phyloP scores from a whole-genome alignment of 108 stramenopile genomes.

The Pseudonitzschia pungens region DNA sequence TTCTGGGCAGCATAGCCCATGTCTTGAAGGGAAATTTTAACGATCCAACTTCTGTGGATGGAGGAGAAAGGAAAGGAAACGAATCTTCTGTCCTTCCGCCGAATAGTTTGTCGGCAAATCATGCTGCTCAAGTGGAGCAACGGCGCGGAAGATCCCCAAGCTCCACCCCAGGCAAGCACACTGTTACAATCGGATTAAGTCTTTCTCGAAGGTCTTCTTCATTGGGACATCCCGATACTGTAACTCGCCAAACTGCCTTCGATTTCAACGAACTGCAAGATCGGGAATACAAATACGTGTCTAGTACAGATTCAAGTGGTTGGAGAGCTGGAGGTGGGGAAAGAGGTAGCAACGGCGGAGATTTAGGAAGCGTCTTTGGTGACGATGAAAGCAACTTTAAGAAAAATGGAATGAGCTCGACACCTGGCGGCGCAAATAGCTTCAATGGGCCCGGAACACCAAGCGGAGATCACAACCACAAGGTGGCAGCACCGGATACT shows the following conservation, averaged over 20 bases:
- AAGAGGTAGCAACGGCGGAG: constrained; percentile 37
- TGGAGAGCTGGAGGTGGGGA: constrained; percentile 91
- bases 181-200: constrained; percentile 75
- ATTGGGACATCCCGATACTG: constrained; percentile 79
- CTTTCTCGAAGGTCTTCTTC: constrained; percentile 57
- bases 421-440: neutral
- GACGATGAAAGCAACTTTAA: neutral
- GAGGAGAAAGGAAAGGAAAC: neutral
- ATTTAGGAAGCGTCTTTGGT: neutral
- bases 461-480: constrained; percentile 37
- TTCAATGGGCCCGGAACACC: constrained; percentile 8
- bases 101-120: constrained; percentile 42
- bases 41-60: neutral
- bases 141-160: neutral
- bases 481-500: constrained; percentile 75
- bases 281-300: constrained; percentile 87
- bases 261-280: constrained; percentile 92
- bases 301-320: constrained; percentile 72
- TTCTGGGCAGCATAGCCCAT: constrained; percentile 46
- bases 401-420: neutral
- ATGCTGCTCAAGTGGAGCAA: constrained; percentile 31
- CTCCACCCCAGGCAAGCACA: constrained; percentile 26
- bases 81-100: constrained; percentile 33
- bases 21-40: constrained; percentile 34
- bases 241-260: constrained; percentile 87